phyloP scores from a whole-genome alignment of 2,329 filamentous ascomycete genomes.

The Apiospora pterosperma region DNA sequence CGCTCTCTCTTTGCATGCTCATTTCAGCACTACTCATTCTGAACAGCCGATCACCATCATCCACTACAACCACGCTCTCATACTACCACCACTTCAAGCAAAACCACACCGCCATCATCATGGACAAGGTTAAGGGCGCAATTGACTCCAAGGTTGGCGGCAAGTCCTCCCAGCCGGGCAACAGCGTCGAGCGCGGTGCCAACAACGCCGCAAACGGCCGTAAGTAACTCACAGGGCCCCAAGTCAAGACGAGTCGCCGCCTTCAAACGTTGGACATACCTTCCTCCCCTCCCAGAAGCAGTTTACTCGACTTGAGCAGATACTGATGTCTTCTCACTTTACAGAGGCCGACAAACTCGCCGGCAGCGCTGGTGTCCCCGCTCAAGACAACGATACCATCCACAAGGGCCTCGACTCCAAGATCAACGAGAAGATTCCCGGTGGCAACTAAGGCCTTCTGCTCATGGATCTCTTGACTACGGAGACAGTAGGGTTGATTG shows the following conservation, averaged over 20 bases:
- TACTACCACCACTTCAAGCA: not conserved
- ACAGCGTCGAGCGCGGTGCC: slow-evolving; percentile 13
- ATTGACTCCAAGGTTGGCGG: slow-evolving; percentile 9
- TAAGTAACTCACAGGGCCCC: not conserved
- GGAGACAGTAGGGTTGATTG: not conserved
- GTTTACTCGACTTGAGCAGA: not conserved
- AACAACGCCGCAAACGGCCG: slow-evolving; percentile 14
- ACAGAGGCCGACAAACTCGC: slow-evolving; percentile 15
- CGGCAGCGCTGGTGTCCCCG: slow-evolving; percentile 12
- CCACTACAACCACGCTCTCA: not conserved
- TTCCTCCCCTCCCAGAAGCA: no score
- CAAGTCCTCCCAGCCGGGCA: slow-evolving; percentile 17
- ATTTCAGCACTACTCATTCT: not conserved
- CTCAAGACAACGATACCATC: slow-evolving; percentile 9
- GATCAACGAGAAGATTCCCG: slow-evolving; percentile 17
- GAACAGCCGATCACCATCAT: not conserved
- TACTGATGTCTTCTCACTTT: not conserved
- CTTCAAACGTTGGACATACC: no score
- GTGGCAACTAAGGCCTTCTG: slow-evolving; percentile 11
- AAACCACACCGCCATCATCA: not conserved
- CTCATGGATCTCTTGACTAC: not conserved
- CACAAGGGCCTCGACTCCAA: slow-evolving; percentile 13
- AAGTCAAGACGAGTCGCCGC: not conserved
- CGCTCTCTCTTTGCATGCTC: not conserved
- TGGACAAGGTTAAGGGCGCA: slow-evolving; percentile 3